Evolutionary conservation across 2,329 filamentous ascomycete genomes (phyloP).

Genomic region (Drechslera avenae): DNA sequence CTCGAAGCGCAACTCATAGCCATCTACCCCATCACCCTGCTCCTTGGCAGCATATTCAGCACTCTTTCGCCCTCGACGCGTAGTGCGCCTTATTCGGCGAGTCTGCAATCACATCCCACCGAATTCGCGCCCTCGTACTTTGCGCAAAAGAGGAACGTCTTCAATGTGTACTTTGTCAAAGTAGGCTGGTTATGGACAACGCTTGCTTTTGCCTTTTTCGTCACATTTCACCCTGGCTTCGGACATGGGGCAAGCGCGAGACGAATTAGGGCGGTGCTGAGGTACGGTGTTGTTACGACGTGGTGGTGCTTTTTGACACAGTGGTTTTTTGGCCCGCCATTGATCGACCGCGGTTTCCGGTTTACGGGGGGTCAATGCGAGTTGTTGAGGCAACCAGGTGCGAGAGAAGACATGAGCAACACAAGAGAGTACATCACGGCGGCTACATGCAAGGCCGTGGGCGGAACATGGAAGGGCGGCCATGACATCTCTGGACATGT

Average conservation of each 20-base stretch:
- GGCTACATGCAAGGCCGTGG: constrained; percentile 79
- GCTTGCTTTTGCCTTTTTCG: constrained; percentile 71
- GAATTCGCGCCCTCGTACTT: constrained; percentile 78
- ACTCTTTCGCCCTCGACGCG: constrained; percentile 73
- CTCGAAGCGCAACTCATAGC: constrained; percentile 68
- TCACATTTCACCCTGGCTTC: constrained; percentile 68
- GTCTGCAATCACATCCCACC: constrained; percentile 66
- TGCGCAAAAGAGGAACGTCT: constrained; percentile 87
- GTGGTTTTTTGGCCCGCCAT: constrained; percentile 91
- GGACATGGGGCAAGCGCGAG: constrained; percentile 51
- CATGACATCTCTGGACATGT: constrained; percentile 97
- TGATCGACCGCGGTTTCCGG: constrained; percentile 90
- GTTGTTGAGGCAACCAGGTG: constrained; percentile 56
- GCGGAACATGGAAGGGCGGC: constrained; percentile 87
- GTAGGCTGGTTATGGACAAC: constrained; percentile 93
- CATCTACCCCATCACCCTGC: constrained; percentile 77
- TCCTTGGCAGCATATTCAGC: constrained; percentile 82
- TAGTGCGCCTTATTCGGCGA: constrained; percentile 65
- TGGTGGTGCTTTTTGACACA: constrained; percentile 90
- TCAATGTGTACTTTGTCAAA: constrained; percentile 95
- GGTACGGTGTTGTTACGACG: constrained; percentile 74
- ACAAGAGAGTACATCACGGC: constrained; percentile 66
- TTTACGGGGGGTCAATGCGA: constrained; percentile 87
- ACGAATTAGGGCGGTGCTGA: constrained; percentile 63
- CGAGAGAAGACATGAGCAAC: constrained; percentile 54